Conservation (phyloP, 805 yeast species). For the Yarrowia osloensis region DNA sequence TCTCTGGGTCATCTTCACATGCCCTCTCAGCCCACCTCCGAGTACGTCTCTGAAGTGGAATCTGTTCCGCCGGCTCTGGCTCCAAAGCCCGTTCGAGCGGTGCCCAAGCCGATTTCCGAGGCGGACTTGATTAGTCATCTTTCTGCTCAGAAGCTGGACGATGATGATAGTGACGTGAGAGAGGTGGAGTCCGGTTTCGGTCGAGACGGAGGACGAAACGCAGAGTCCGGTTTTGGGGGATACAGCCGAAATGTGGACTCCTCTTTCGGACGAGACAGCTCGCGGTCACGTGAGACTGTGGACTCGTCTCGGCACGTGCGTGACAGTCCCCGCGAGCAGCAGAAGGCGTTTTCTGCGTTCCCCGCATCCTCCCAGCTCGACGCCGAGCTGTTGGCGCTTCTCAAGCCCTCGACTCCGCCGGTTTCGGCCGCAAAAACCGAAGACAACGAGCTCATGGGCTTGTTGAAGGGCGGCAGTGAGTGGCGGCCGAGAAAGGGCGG, state of each 20-base stretch:
- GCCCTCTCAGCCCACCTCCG: slow-evolving; percentile 14
- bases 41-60: slow-evolving; percentile 21
- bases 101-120: slow-evolving; percentile 1
- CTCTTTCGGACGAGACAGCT: neutral
- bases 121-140: slow-evolving; percentile 18
- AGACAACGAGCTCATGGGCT: slow-evolving; percentile 16
- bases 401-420: neutral
- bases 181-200: too few species aligned
- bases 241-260: too few species aligned
- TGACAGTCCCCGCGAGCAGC: neutral
- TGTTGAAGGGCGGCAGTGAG: slow-evolving; percentile 15
- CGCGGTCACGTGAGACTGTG: neutral
- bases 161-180: neutral
- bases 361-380: neutral
- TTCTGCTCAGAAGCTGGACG: neutral
- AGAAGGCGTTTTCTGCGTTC: neutral
- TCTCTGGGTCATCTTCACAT: neutral
- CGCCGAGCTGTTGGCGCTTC: slow-evolving; percentile 8
- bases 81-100: neutral
- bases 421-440: neutral
- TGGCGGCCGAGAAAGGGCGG: neutral
- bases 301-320: neutral
- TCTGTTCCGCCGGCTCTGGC: slow-evolving; percentile 4
- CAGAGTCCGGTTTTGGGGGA: too few species aligned
- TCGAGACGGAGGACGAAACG: too few species aligned